These are phyloP conservation scores for Alternaria atra DNA, from an alignment of 2,329 filamentous ascomycete genomes.

Conservation along the genomic window DNA sequence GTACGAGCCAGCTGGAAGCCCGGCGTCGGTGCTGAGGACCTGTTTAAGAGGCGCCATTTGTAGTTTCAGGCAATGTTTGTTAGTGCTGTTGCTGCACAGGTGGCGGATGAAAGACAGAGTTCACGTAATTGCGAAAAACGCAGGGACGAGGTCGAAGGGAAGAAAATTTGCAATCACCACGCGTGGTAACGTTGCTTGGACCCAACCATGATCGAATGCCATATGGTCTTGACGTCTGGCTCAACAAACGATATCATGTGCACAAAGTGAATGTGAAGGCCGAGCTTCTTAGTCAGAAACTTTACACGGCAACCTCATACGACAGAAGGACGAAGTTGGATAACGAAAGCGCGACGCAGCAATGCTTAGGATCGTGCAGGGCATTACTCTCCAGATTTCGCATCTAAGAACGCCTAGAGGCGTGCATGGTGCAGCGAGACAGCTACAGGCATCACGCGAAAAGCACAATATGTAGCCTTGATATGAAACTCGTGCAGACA, in stretches of 20 bases:
- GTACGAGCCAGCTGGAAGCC: conserved; percentile 48
- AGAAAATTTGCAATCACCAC: conserved; percentile 2
- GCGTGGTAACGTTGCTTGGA: conserved; percentile 4
- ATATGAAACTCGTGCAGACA: conserved; percentile 63
- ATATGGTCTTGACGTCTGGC: neutral
- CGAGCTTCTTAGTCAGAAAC: neutral
- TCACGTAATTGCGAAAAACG: neutral
- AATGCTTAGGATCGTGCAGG: neutral
- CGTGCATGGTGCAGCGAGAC: neutral
- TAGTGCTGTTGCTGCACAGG: neutral
- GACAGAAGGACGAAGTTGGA: neutral
- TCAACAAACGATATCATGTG: neutral
- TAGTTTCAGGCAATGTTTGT: neutral
- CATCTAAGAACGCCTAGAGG: neutral
- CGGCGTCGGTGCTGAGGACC: conserved; percentile 30
- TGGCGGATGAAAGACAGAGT: neutral
- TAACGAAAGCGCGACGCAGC: neutral
- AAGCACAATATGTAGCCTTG: conserved; percentile 56
- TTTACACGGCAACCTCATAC: neutral
- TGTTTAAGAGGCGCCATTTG: conserved; percentile 34
- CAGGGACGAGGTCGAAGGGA: neutral
- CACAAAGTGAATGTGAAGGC: neutral
- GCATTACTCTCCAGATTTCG: neutral
- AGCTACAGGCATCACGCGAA: neutral
- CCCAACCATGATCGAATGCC: neutral